Base-by-base conservation (phyloP, 108 stramenopile genomes). In the Stephanodiscus minutulus region DNA sequence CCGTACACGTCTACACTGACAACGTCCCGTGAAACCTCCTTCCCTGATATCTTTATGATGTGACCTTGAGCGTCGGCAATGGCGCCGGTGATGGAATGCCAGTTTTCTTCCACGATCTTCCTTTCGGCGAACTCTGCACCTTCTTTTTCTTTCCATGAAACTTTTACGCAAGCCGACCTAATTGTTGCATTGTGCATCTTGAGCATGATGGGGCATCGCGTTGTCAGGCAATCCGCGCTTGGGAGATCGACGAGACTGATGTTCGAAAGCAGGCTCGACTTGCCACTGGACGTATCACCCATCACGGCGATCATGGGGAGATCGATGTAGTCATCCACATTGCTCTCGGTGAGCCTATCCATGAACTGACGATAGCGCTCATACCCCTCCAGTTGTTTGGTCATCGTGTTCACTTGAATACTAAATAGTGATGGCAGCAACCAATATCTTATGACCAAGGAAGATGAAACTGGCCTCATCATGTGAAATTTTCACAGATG, bases 251-350 rank as follows among this genome's bases (percentile, higher is more conserved):
- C 54, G 47, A 85, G 49, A 21, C 72, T 63, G 49, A 85, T 62
- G 56, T 66, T 73, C 7, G 70, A 73, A 1, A 89, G 74, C 1
- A 89, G 64, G 24, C 75, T 79, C 17, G 81, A 84, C 72, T 89
- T 89, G 1, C 88, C 88, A 62, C 82, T 83, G 37, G 77, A 79
- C 15, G 88, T 89, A 64, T 86, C 85, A 17, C 88, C 88, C 72
- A 89, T 65, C 24, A 89, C 88, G 31, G 72, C 74, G 73, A 87
- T 89, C 82, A 82, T 85, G 11, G 88, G 88, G 1, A 89, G 54
- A 21, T 74, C 58, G 33, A 85, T 60, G 70, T 67, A 85, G 48
- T 77, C 66, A 24, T 63, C 58, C 17, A 83, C 72, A 61, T 77
- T 70, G 24, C 72, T 77, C 37, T 50, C 70, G 11, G 73, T 50